A percentile compares a stretch with the other conserved stretches of the same genome.
These are phyloP conservation scores for Leucoagaricus sp. DNA, from an alignment of 1,284 basidiomycete species.

Conservation along the genomic window DNA sequence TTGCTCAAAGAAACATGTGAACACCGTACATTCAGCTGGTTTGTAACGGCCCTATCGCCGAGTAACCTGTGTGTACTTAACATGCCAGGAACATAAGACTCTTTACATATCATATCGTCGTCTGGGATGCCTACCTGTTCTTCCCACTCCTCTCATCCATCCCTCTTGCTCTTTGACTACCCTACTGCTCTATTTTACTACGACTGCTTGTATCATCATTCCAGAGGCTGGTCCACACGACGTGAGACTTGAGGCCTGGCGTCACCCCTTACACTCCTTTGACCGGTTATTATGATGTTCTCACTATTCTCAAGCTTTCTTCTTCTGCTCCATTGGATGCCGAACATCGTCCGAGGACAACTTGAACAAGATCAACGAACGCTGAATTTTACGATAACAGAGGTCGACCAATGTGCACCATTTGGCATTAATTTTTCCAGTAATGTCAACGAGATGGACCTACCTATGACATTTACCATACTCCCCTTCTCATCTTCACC, in stretches of 20 bases:
- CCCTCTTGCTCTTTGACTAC: background rate
- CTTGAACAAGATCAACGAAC: no score
- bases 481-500: conserved; percentile 55
- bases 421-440: conserved; percentile 50
- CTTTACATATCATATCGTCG: conserved; percentile 13
- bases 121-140: conserved; percentile 4
- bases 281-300: conserved; percentile 13
- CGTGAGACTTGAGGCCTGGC: conserved; percentile 13
- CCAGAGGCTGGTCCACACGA: conserved; percentile 12
- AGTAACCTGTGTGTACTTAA: background rate
- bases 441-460: conserved; percentile 24
- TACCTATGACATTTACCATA: conserved; percentile 51
- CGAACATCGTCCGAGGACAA: conserved; percentile 25
- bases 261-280: conserved; percentile 18
- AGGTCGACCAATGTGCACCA: conserved; percentile 55
- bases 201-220: background rate
- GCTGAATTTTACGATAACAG: conserved; percentile 43
- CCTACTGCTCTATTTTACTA: background rate
- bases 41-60: conserved; percentile 5
- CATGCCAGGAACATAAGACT: background rate
- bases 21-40: conserved; percentile 12
- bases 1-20: conserved; percentile 8
- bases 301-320: conserved; percentile 17
- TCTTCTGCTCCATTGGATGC: conserved; percentile 17
- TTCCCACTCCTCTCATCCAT: conserved; percentile 10